Evolutionary conservation across 495 filamentous ascomycete genomes (phyloP), one percentile per base, ranked within the genome.

Genomic region (Tuber magnatum): DNA sequence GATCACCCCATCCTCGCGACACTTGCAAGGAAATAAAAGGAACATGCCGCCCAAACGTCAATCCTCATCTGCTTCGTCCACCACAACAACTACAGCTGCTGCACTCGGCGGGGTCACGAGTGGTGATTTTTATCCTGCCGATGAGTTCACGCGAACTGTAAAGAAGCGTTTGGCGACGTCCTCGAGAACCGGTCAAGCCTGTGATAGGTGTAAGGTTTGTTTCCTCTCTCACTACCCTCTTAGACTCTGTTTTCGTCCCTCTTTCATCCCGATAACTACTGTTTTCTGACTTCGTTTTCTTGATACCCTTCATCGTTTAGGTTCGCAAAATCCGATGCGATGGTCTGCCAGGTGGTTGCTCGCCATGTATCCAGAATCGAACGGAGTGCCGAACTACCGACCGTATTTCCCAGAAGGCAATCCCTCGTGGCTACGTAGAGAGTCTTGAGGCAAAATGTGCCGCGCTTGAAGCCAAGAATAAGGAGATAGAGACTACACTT

Each of bases 271-370:
- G 71, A 42, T 38, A 41, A 75, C 28, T 51, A 48, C 69, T 56
- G 22, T 61, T 44, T 43, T 35, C 24, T n/a, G 44, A 44, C 77
- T 74, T 71, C 56, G 1, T 18, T 32, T 71, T 38, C n/a, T 73
- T 78, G 73, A 81, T 51, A 32, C 22, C 61, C 41, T 40, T 68
- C 56, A 43, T 78, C 48, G 44, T 70, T 28, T 76, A 94, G 93
- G 86, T 93, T 56, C 90, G 93, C 40, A 94, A 94, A 83, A 94
- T 95, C 72, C 88, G 90, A 75, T 97, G 93, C 85, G 93, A 96
- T 84, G 89, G 87, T 46, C 84, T 89, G 41, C 86, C 88, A 42
- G 88, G 89, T 70, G 92, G 93, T 68, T 97, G 93, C 81, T 89
- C 88, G 75, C 89, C 91, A 76, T 97, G 93, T 83, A 84, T 88